A percentile compares a stretch with the other conserved stretches of the same genome.
These are phyloP conservation scores for Fusarium penzigii DNA, from an alignment of 2,329 filamentous ascomycete genomes.

Conservation along the genomic window DNA sequence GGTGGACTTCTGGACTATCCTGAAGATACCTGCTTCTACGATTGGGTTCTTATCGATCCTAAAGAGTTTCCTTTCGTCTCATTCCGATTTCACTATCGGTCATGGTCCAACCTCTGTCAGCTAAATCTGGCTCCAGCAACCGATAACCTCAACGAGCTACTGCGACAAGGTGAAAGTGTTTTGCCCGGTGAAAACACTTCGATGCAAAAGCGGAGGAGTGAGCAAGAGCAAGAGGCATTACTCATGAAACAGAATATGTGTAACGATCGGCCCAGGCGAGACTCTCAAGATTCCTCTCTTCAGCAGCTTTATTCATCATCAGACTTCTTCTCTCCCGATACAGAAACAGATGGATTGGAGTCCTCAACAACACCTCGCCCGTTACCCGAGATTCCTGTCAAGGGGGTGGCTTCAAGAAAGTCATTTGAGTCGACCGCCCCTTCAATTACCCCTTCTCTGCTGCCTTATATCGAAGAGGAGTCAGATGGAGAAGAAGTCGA, in stretches of 20 bases:
- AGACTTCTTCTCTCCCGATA: not conserved
- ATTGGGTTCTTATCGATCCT: constrained; percentile 53
- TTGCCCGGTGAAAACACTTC: not conserved
- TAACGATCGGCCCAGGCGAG: not conserved
- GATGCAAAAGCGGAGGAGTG: not conserved
- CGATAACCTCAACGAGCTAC: not conserved
- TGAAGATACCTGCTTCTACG: constrained; percentile 51
- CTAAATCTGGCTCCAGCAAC: constrained; percentile 48
- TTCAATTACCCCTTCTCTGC: constrained; percentile 12
- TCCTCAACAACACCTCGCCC: constrained; percentile 12
- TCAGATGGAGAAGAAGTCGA: constrained; percentile 12
- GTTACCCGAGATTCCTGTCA: constrained; percentile 23
- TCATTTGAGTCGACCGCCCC: constrained; percentile 7
- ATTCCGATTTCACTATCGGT: constrained; percentile 60
- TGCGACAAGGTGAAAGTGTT: not conserved
- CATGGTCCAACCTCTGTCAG: constrained; percentile 48
- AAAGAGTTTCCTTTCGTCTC: constrained; percentile 53
- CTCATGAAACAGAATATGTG: not conserved
- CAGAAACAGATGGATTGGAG: not conserved
- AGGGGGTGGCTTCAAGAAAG: not conserved
- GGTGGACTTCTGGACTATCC: constrained; percentile 55
- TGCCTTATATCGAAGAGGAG: constrained; percentile 26
- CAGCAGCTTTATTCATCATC: not conserved
- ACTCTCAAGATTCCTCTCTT: not conserved
- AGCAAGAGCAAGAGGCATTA: not conserved